Base-by-base conservation (phyloP, 1,284 basidiomycete genomes). In the Apiotrichum sp. region DNA sequence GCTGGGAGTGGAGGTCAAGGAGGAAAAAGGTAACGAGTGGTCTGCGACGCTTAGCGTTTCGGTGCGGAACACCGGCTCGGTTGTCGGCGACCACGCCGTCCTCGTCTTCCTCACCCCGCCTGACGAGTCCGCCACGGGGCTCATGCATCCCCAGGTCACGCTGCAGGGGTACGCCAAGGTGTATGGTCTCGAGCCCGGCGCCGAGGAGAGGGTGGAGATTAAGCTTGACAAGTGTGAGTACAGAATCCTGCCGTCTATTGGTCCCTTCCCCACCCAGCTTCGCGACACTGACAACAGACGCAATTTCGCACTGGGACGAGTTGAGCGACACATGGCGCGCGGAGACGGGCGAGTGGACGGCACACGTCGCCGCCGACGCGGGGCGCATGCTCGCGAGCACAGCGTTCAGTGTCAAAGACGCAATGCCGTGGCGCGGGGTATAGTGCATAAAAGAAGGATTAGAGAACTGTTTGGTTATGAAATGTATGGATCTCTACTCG, bases 251-350 rank as follows among this genome's bases (percentile, higher is more conserved):
- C 29, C 29, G 29, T 29, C 29, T 29, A 29, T 29, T 29, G 29
- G 29, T 29, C 3, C 29, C 29, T 29, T 29, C 29, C 29, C 29
- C 29, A 29, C 29, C 29, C 29, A 29, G 29, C 2, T 31, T 34
- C 10, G 8, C 10, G 3, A 6, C 22, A 16, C 46, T 47, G 13
- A 47, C 16, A 6, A 6, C 46, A 47, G 46, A 76, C 55, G 72
- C 74, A 48, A 65, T 76, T 31, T 72, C 71, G 14, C 73, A 76
- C 65, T 76, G 73, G 69, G 74, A 76, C 57, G 73, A 75, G 52
- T 53, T 62, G 33, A 63, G 61, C 44, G 59, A 65, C 39, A 64
- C 63, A n/a, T 75, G 71, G 65, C 58, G 63, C 39, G 69, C 63
- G 31, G 74, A 75, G 56, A 49, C 61, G 35, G 74, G 74, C 9